Base-by-base conservation (phyloP, 768 basidiomycete genomes). In the Hypsizygus marmoreus region DNA sequence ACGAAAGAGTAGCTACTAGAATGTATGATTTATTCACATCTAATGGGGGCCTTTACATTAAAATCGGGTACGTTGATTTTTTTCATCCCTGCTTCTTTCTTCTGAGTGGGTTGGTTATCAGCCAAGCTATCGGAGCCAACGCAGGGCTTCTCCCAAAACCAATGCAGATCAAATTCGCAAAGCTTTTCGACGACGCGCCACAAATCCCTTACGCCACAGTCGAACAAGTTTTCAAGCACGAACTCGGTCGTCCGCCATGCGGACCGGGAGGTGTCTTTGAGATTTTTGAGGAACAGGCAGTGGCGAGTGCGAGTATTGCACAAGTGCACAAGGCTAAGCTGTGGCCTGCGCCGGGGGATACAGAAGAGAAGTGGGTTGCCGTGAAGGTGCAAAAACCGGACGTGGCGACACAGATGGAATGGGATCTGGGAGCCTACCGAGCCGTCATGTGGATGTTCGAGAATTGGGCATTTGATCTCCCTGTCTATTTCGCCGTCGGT, bases 361-460 rank as follows among this genome's bases (percentile, higher is more conserved):
- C 63, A 7, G 70, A 72, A 44, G 75, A 70, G 24, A 70, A 77
- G 26, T 86, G 86, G 80, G 93, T 97, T 1, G 95, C 94, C 0
- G 94, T 97, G 50, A 97, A 97, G 69, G 74, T 91, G 16, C 92
- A 97, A 70, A 95, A 95, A 57, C 92, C 91, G 2, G 87, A 83
- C 25, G 90, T 97, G 5, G 76, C 75, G 40, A 89, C 80, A 54
- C 94, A 97, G 68, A 85, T 88, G 70, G 83, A 89, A 51, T 91
- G 86, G 81, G 91, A 93, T 58, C 69, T 93, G 10, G 82, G 74
- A 23, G 81, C 78, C 3, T 89, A 81, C 58, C 68, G 80, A n/a
- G 53, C 71, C 4, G 85, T 86, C 2, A 88, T 88, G 84, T 88
- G 85, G 85, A 72, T 84, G 59, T 88, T 85, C 52, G 84, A 88